Conservation (phyloP, 768 basidiomycete genomes). For the Nevesoporus exiguus region DNA sequence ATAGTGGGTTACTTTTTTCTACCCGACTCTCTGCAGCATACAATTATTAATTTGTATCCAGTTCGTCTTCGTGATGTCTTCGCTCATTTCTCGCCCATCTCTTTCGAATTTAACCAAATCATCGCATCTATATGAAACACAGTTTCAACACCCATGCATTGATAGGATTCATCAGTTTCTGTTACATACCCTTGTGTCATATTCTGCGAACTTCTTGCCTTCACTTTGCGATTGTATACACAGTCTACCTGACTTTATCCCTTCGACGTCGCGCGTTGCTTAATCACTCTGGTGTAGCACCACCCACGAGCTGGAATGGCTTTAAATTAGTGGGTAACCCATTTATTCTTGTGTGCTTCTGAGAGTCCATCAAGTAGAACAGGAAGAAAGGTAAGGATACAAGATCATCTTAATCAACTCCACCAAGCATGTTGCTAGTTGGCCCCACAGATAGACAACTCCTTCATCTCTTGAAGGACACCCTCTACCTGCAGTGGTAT, state of each 20-base stretch:
- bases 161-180: constrained; percentile 19
- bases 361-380: background rate
- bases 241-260: constrained; percentile 3
- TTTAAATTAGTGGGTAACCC: constrained; percentile 10
- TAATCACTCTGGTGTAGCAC: constrained; percentile 23
- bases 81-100: constrained; percentile 1
- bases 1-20: constrained; percentile 10
- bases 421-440: constrained; percentile 19
- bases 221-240: constrained; percentile 24
- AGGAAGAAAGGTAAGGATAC: constrained; percentile 7
- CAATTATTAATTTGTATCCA: background rate
- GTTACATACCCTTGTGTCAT: constrained; percentile 14
- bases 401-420: background rate
- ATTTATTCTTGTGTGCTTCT: constrained; percentile 1
- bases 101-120: background rate
- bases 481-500: constrained; percentile 70
- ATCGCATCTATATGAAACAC: constrained; percentile 11
- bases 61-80: background rate
- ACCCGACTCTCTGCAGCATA: constrained; percentile 1
- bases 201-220: constrained; percentile 7
- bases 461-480: constrained; percentile 95
- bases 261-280: constrained; percentile 4
- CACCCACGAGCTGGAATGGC: constrained; percentile 9
- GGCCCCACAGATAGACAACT: constrained; percentile 88
- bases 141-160: constrained; percentile 13